Evolutionary conservation across 305 asterid species (phyloP), one percentile per base, ranked within the genome.

Genomic region (Solanum hybrid): DNA sequence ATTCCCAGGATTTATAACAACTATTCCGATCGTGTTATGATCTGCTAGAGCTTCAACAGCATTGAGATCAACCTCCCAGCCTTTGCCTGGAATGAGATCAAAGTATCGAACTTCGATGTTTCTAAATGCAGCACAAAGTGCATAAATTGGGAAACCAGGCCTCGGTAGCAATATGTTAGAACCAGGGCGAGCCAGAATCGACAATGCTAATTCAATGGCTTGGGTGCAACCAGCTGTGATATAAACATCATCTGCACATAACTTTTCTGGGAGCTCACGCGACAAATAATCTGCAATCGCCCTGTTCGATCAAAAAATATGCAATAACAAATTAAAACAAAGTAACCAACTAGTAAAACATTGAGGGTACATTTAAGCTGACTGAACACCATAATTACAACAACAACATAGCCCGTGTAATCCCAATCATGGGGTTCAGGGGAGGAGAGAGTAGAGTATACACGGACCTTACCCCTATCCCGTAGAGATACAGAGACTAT

Each of bases 61-160:
- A 22, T 89, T 76, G 37, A 97, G 95, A 93, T 96, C 96, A 77
- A 95, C 97, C 93, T 96, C 98, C 98, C 98, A 97, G 20, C 93
- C 94, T 39, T 93, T 91, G 24, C 92, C 97, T 7, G 97, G 96
- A 20, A 94, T 86, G 87, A 97, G 98, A 91, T 97, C 98, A 57
- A 90, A 95, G 89, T 96, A 92, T 6, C 98, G 95, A 73, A 87
- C 91, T 92, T 97, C 97, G n/a, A 96, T 89, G 89, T 93, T 77
- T 73, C 96, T 93, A 91, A 93, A 92, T 0, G 95, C 92, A 2
- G 98, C 96, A 37, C 95, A 95, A 20, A 96, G 97, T 68, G 94
- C 99, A 89, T 97, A 96, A 79, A 94, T 93, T 13, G 99, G 98
- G 86, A 92, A 97, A 13, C 99, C 96, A 8, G 98, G 98, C 79